Percentiles rank a stretch among this genome's conserved stretches.
Evolutionary conservation across 1,284 basidiomycete species (phyloP).

Genomic region (Ganoderma lucidum): DNA sequence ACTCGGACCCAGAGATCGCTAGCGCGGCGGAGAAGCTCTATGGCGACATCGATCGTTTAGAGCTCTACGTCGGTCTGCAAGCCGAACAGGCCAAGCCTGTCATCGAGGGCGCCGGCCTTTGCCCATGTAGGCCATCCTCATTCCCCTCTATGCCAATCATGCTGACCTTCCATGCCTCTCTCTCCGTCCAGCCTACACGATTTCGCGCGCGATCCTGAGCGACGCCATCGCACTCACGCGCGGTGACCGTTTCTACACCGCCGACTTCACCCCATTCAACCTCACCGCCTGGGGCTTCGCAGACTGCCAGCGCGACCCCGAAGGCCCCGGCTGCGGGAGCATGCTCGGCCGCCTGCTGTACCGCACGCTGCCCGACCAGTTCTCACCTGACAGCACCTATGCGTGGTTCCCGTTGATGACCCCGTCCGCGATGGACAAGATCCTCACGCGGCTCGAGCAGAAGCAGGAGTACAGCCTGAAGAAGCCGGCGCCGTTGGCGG

Average conservation of each 20-base stretch:
- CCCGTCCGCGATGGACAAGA: slow-evolving; percentile 67
- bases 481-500: slow-evolving; percentile 48
- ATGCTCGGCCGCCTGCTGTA: slow-evolving; percentile 78
- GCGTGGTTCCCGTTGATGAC: slow-evolving; percentile 90
- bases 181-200: slow-evolving; percentile 70
- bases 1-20: slow-evolving; percentile 76
- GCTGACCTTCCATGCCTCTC: background rate
- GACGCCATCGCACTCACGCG: slow-evolving; percentile 90
- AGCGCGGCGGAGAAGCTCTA: slow-evolving; percentile 81
- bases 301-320: slow-evolving; percentile 76
- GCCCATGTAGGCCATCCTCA: slow-evolving; percentile 60
- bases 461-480: slow-evolving; percentile 59
- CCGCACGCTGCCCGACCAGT: slow-evolving; percentile 76
- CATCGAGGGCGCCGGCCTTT: slow-evolving; percentile 81
- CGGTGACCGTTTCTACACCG: slow-evolving; percentile 84
- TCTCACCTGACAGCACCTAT: slow-evolving; percentile 74
- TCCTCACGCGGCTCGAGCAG: slow-evolving; percentile 64
- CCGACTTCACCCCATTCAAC: slow-evolving; percentile 84
- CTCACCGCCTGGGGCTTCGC: slow-evolving; percentile 85
- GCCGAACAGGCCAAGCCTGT: slow-evolving; percentile 78
- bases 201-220: slow-evolving; percentile 86
- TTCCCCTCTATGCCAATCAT: background rate
- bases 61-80: slow-evolving; percentile 80
- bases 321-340: slow-evolving; percentile 76
- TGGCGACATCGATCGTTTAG: slow-evolving; percentile 79